Percentiles rank a stretch among this genome's conserved stretches.
Conservation (phyloP, 768 basidiomycete species). For the Auriculariales sp. region DNA sequence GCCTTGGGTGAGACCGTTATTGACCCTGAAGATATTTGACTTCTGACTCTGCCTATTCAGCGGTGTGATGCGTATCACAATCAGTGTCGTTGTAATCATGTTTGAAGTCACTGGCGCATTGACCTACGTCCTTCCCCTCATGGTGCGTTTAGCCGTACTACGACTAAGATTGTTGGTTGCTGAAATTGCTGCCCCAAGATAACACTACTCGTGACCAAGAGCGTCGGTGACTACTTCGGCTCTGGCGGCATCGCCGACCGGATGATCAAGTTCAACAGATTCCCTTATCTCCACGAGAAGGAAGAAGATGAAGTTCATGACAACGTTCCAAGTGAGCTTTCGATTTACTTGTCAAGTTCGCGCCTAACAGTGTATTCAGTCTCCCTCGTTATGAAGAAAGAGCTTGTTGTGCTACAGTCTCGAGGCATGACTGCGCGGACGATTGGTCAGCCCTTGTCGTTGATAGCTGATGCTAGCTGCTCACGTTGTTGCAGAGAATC, state of each 20-base stretch:
- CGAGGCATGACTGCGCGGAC: conserved; percentile 64
- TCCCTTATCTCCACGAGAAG: conserved; percentile 82
- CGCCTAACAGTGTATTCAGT: conserved; percentile 29
- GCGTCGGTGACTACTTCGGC: conserved; percentile 88
- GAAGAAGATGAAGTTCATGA: conserved; percentile 67
- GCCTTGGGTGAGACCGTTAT: conserved; percentile 49
- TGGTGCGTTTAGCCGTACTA: conserved; percentile 47
- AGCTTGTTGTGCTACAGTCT: conserved; percentile 57
- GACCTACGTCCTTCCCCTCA: conserved; percentile 93
- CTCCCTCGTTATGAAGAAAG: conserved; percentile 77
- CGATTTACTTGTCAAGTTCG: background rate
- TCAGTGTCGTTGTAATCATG: conserved; percentile 98
- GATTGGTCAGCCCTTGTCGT: conserved; percentile 44
- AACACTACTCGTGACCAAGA: conserved; percentile 89
- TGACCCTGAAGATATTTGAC: background rate
- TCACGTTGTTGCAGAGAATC: conserved; percentile 35
- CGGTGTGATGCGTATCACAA: conserved; percentile 93
- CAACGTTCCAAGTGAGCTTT: conserved; percentile 65
- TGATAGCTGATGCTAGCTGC: background rate
- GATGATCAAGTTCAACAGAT: conserved; percentile 93
- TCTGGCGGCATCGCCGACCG: conserved; percentile 93
- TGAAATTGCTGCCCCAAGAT: conserved; percentile 40
- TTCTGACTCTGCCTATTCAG: conserved; percentile 23
- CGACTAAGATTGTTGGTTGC: background rate
- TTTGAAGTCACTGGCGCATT: conserved; percentile 95